Base-by-base conservation (phyloP, 495 filamentous ascomycete genomes). In the Neurospora sp. region DNA sequence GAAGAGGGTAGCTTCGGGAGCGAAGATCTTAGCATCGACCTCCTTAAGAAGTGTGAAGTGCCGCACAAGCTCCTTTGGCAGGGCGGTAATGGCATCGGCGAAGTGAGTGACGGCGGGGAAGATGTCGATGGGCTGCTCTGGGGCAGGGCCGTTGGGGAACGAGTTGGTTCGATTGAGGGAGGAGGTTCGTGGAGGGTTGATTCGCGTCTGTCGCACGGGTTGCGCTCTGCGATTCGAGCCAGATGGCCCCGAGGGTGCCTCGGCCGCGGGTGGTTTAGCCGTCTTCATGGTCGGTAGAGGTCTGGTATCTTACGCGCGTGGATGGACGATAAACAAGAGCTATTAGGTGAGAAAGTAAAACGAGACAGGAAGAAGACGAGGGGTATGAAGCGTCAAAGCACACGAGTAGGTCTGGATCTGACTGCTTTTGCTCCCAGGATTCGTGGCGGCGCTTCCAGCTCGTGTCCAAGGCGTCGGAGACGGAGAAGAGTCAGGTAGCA, bases 41-140 rank as follows among this genome's bases (percentile, higher is more conserved):
- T 99, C 96, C 77, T 97, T 97, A 70, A 99, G 84, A 62, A 98
- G 87, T 7, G 94, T 96, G 78, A 97, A 97, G 81, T 99, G 95
- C 74, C 93, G 88, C 72, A 97, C 92, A 71, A 97, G 93, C 79
- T 99, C 96, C 79, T 93, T 92, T 9, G 96, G 96, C 6, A 99
- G 90, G 34, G 96, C 95, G 24, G 92, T 91, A 76, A 98, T 92
- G 69, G 94, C 90, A 81, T 98, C 94, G 72, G 94, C 92, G 82
- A 98, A 99, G 83, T 95, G 92, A 37, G 93, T 94, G 74, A 98
- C 91, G 34, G 94, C 96, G 71, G 96, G 96, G 77, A 95, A 96
- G 84, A 99, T 87, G 75, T 90, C 83, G 80, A 86, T 86, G 74
- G 85, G 84, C 70, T 87, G 81, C 59, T 85, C 83, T 37, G 80